phyloP scores from a whole-genome alignment of 148 eudicot genomes.

The Vaccinium vitisidaea region DNA sequence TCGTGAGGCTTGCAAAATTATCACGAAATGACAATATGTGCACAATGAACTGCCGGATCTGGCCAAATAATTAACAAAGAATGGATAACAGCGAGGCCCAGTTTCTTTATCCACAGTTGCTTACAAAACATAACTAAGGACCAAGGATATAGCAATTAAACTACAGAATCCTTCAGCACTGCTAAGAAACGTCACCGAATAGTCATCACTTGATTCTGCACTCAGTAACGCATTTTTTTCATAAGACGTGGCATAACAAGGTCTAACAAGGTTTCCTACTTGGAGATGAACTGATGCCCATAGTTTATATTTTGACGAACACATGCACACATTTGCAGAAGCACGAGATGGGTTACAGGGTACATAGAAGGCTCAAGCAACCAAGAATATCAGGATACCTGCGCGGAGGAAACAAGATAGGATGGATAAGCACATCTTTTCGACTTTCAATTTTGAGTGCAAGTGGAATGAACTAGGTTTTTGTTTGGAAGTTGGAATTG shows the following conservation, averaged over 20 bases:
- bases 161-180: background rate
- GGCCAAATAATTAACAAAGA: background rate
- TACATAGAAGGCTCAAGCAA: background rate
- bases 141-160: background rate
- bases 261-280: background rate
- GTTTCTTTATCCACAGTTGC: slow-evolving; percentile 4
- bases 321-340: background rate
- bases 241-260: background rate
- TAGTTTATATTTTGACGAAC: background rate
- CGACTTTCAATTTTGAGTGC: background rate
- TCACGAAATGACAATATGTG: background rate
- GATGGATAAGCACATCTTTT: background rate
- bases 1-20: background rate
- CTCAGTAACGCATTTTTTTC: background rate
- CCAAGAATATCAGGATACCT: background rate
- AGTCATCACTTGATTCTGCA: background rate
- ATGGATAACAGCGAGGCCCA: background rate
- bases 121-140: background rate
- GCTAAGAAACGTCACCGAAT: background rate
- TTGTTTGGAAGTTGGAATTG: too few species aligned
- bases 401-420: background rate
- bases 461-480: background rate
- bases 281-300: background rate
- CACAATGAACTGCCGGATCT: background rate
- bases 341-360: background rate